A percentile compares a stretch with the other conserved stretches of the same genome.
Evolutionary conservation across 306 rosid species (phyloP).

Genomic region (Fagus sylvatica): DNA sequence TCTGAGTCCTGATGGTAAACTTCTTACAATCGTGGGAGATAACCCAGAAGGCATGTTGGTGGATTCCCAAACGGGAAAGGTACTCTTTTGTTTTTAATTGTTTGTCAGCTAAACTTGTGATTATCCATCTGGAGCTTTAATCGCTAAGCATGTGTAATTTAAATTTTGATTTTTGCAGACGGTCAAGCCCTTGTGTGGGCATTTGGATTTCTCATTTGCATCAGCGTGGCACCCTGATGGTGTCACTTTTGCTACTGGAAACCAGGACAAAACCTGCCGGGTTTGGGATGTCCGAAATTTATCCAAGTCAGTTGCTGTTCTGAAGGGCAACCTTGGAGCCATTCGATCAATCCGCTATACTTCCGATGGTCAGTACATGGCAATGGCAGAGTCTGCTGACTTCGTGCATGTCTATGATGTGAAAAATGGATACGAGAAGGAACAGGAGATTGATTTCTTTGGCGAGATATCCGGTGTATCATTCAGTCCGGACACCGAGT

Average conservation of each 20-base stretch:
- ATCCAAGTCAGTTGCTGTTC: slow-evolving; percentile 77
- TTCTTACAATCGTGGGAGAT: slow-evolving; percentile 75
- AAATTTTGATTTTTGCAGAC: slow-evolving; percentile 49
- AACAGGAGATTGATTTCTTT: slow-evolving; percentile 80
- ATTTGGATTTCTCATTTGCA: slow-evolving; percentile 88
- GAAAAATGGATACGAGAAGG: slow-evolving; percentile 68
- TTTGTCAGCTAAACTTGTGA: not conserved
- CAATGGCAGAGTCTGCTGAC: slow-evolving; percentile 90
- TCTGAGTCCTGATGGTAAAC: slow-evolving; percentile 77
- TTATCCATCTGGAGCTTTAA: not conserved
- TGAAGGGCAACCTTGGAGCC: slow-evolving; percentile 91
- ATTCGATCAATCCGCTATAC: slow-evolving; percentile 72
- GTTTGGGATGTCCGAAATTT: slow-evolving; percentile 80
- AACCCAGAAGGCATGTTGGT: slow-evolving; percentile 74
- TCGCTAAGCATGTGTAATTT: not conserved
- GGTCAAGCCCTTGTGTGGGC: slow-evolving; percentile 51
- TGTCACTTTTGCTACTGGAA: slow-evolving; percentile 72
- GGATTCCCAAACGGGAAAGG: slow-evolving; percentile 93
- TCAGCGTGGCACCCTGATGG: slow-evolving; percentile 90
- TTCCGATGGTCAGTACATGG: slow-evolving; percentile 79
- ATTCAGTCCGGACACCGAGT: slow-evolving; percentile 90
- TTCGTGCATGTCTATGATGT: slow-evolving; percentile 80
- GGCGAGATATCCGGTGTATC: slow-evolving; percentile 89
- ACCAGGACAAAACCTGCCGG: slow-evolving; percentile 85
- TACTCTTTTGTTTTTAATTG: slow-evolving; percentile 14